Evolutionary conservation across 164 flowering plant genomes (phyloP).

Genomic region (Litsea cubeba): DNA sequence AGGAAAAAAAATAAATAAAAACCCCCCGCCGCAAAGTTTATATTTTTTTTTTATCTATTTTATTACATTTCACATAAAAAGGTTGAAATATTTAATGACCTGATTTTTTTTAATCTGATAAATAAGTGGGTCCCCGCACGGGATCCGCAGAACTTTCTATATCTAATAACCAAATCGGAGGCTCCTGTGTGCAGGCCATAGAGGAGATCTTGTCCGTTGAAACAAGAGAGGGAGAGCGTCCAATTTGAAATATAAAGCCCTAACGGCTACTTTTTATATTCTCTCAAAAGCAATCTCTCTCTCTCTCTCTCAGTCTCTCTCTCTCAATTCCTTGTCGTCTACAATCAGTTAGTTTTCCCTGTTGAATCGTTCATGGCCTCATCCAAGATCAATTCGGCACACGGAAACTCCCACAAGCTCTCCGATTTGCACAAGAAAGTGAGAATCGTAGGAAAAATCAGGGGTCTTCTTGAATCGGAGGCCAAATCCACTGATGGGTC

Average conservation of each 20-base stretch:
- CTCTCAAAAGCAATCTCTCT: background rate
- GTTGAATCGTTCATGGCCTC: slow-evolving; percentile 5
- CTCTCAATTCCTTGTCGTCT: background rate
- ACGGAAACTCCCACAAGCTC: background rate
- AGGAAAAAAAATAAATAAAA: too few species aligned
- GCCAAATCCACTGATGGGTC: slow-evolving; percentile 7
- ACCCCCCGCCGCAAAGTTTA: too few species aligned
- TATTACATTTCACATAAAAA: too few species aligned
- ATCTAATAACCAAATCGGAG: too few species aligned
- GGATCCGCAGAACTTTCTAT: too few species aligned
- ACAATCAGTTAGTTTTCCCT: background rate
- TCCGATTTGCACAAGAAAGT: background rate
- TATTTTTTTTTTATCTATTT: too few species aligned
- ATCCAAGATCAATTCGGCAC: background rate
- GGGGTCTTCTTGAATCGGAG: slow-evolving; percentile 6
- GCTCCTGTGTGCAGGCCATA: too few species aligned
- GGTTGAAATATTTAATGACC: too few species aligned
- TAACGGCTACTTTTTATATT: background rate
- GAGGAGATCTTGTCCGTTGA: too few species aligned
- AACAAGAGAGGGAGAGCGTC: background rate
- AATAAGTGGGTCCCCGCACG: too few species aligned
- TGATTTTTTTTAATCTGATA: too few species aligned
- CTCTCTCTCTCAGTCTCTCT: background rate
- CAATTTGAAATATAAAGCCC: background rate
- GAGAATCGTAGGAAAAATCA: slow-evolving; percentile 15